Percentiles rank a stretch among this genome's conserved stretches.
These are phyloP conservation scores for Pseudoneurospora amorphoporcata DNA, from an alignment of 495 filamentous ascomycete species.

Conservation along the genomic window DNA sequence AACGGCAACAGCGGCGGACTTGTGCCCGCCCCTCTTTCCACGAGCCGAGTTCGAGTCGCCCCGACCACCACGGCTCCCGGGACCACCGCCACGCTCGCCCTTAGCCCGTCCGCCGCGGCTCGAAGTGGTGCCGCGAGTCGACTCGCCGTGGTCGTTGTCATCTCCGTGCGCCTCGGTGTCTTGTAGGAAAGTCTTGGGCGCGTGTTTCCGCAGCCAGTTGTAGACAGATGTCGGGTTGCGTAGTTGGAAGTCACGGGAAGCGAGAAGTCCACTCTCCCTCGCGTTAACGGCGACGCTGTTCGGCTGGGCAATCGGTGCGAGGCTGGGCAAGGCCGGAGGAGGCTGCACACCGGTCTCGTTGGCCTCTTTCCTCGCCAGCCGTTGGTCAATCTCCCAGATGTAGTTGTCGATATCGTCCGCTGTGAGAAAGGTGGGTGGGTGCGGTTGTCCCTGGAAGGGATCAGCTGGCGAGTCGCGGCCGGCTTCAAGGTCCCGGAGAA, in stretches of 20 bases:
- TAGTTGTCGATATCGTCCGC: conserved; percentile 75
- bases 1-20: conserved; percentile 11
- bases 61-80: neutral
- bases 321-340: conserved; percentile 17
- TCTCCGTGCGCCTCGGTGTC: conserved; percentile 55
- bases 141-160: conserved; percentile 25
- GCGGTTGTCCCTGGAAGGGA: conserved; percentile 23
- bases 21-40: conserved; percentile 17
- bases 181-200: conserved; percentile 74
- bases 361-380: conserved; percentile 39
- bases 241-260: conserved; percentile 45
- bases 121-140: conserved; percentile 15
- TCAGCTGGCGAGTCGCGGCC: conserved; percentile 24
- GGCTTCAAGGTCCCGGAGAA: conserved; percentile 33
- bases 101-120: conserved; percentile 10
- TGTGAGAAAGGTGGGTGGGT: conserved; percentile 51
- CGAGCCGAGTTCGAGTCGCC: conserved; percentile 6
- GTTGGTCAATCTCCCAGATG: conserved; percentile 57
- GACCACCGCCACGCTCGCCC: conserved; percentile 10
- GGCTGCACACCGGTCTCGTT: conserved; percentile 5
- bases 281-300: conserved; percentile 19
- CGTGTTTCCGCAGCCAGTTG: conserved; percentile 80
- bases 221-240: conserved; percentile 78
- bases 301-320: conserved; percentile 29
- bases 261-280: neutral